These are phyloP conservation scores for Physcomitrellopsis africana DNA, from an alignment of 225 moss, liverwort and hornwort species.

Conservation along the genomic window DNA sequence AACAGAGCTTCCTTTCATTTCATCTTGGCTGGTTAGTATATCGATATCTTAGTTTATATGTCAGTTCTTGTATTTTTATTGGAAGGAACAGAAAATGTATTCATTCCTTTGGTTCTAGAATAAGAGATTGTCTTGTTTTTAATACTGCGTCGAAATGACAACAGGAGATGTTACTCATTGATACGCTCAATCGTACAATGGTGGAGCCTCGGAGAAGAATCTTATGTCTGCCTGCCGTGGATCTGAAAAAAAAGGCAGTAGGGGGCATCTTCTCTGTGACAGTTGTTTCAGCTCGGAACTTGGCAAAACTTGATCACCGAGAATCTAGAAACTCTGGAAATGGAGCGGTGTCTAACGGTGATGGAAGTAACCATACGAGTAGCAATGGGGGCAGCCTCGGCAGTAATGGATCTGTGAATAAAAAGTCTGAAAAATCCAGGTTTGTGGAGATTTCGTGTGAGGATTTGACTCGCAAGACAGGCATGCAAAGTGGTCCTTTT, in stretches of 20 bases:
- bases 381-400: conserved; percentile 40
- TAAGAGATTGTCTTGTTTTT: background rate
- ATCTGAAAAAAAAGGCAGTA: conserved; percentile 52
- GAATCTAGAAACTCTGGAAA: conserved; percentile 21
- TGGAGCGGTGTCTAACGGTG: conserved; percentile 29
- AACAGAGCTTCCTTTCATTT: conserved; percentile 75
- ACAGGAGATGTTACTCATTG: conserved; percentile 46
- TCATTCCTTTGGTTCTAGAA: background rate
- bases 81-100: background rate
- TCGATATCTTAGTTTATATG: background rate
- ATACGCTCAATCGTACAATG: conserved; percentile 47
- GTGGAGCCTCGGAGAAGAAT: conserved; percentile 56
- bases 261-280: conserved; percentile 47
- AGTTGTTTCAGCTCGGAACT: conserved; percentile 61
- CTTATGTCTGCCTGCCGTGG: conserved; percentile 40
- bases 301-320: conserved; percentile 38
- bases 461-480: conserved; percentile 79
- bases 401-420: conserved; percentile 29
- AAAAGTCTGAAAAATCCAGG: conserved; percentile 45
- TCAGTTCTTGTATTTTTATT: background rate
- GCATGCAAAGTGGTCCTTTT: conserved; percentile 48
- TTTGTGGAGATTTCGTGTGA: conserved; percentile 80
- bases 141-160: background rate
- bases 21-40: conserved; percentile 77
- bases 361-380: conserved; percentile 33